phyloP scores from a whole-genome alignment of 176 grass and related monocot genomes.

The Metroxylon sagu region DNA sequence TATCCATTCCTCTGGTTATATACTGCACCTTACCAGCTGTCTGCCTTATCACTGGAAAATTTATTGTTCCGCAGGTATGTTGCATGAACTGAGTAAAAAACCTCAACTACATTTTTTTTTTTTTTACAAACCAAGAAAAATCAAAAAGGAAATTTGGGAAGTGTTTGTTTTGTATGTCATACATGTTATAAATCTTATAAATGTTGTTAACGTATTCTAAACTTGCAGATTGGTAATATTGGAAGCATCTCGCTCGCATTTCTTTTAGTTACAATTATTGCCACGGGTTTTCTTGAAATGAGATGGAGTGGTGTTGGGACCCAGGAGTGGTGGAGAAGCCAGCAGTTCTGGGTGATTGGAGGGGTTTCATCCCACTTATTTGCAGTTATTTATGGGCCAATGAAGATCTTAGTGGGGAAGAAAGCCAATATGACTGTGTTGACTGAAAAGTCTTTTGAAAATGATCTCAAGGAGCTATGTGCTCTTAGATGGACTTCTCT shows the following conservation, averaged over 20 bases:
- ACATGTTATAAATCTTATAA: no score
- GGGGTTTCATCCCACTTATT: constrained; percentile 1
- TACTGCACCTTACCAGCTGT: constrained; percentile 91
- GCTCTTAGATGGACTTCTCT: constrained; percentile 4
- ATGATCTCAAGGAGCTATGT: constrained; percentile 7
- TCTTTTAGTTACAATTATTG: background rate
- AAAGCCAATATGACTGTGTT: constrained; percentile 2
- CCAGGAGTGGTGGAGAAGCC: constrained; percentile 5
- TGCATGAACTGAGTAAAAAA: no score
- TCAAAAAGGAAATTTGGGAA: no score
- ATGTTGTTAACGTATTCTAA: background rate
- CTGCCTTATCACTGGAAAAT: constrained; percentile 97
- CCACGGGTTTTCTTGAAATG: constrained; percentile 11
- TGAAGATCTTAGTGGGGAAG: background rate
- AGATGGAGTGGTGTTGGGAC: constrained; percentile 16
- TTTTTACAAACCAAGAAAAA: no score
- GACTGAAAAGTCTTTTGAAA: background rate
- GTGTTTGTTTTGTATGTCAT: no score
- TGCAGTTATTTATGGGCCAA: constrained; percentile 9
- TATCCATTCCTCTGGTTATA: constrained; percentile 67
- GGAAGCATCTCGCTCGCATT: constrained; percentile 25
- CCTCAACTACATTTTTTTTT: no score
- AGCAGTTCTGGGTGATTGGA: constrained; percentile 9
- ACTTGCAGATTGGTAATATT: background rate
- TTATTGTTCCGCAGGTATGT: constrained; percentile 85